Base-by-base conservation (phyloP, 1,284 basidiomycete species). In the Neolentinus lepideus region DNA sequence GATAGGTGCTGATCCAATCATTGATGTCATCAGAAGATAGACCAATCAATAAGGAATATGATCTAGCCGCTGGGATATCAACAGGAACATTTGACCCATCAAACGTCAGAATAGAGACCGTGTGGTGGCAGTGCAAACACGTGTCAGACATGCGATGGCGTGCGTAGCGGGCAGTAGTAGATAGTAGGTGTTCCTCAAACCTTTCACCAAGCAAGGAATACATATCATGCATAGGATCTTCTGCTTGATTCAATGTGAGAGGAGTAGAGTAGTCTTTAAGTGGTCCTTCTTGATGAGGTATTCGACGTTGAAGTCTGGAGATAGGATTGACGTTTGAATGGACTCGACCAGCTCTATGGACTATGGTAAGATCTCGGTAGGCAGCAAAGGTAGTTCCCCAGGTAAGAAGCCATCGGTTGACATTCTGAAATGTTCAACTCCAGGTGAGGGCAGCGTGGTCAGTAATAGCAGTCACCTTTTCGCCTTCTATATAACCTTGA, bases 371-470 rank as follows among this genome's bases (percentile, higher is more conserved):
- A 1, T 56, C 56, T 1, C 68, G 21, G 56, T 63, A 71, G 0
- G 68, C 67, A 9, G 64, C 33, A 54, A 68, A 68, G 0, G 66
- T 57, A 2, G 62, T 56, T 35, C 67, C 67, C 67, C 65, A 70
- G 0, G 62, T 55, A 0, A 56, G 47, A 21, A 72, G 59, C 43
- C 66, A 47, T 12, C 61, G 53, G 52, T 71, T 71, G 1, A 62
- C 57, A 52, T 69, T 70, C 52, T 71, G 56, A 54, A 60, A 71
- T 0, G 67, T 66, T 9, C 55, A 60, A 27, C 56, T 59, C 70
- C 70, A 72, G 26, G 56, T 59, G 9, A 72, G 58, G 1, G 70
- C 68, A 14, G 66, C 63, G 56, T 72, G 69, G 50, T 72, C 66
- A 9, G 69, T 71, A 2, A 70, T 56, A 0, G 60, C 54, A 1